A percentile compares a stretch with the other conserved stretches of the same genome.
Evolutionary conservation across 345 rosid genomes (phyloP).

Genomic region (Eucalyptus tenuipes): DNA sequence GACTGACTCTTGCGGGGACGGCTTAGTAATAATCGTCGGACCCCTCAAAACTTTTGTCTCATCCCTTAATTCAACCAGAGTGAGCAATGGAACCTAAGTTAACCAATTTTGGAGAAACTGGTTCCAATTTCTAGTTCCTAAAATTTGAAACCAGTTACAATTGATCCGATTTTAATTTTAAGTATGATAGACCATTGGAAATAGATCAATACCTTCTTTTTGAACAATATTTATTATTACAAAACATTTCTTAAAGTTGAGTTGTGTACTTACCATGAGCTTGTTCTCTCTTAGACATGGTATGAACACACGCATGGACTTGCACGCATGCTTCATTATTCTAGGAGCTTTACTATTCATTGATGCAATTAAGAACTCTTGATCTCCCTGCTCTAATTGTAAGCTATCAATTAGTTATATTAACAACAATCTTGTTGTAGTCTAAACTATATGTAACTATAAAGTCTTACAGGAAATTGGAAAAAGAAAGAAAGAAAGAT

Average conservation of each 20-base stretch:
- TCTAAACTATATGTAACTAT: neutral
- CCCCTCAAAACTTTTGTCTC: neutral
- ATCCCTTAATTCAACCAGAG: neutral
- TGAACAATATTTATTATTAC: no score
- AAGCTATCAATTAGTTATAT: neutral
- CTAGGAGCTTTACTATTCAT: neutral
- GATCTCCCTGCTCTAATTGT: no score
- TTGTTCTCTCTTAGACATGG: neutral
- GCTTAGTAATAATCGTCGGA: neutral
- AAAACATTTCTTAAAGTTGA: neutral
- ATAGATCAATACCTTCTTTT: no score
- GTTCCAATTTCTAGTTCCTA: no score
- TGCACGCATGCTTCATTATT: neutral
- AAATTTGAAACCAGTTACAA: no score
- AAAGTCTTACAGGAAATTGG: neutral
- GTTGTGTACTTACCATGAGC: neutral
- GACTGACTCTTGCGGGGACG: neutral
- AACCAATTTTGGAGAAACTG: no score
- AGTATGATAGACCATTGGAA: neutral
- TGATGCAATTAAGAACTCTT: neutral
- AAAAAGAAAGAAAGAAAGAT: no score
- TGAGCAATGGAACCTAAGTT: neutral
- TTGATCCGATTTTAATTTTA: no score
- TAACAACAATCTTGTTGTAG: neutral
- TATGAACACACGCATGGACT: neutral